phyloP scores from a whole-genome alignment of 306 rosid species.

The Macrotyloma uniflorum region DNA sequence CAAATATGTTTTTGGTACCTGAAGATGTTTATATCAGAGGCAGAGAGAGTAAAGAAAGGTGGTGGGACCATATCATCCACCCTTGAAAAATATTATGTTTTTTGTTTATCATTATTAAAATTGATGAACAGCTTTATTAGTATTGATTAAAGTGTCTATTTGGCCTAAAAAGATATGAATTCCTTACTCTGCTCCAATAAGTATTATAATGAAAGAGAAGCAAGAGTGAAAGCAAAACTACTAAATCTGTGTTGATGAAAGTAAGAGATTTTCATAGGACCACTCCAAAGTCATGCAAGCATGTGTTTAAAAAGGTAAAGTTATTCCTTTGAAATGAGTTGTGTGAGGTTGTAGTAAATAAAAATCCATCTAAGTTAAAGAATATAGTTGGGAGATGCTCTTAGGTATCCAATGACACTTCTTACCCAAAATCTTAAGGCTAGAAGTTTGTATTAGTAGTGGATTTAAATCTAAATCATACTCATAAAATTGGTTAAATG shows the following conservation, averaged over 20 bases:
- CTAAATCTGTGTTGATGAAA: conserved; percentile 1
- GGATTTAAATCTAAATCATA: no score
- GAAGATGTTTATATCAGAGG: neutral
- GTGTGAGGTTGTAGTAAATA: neutral
- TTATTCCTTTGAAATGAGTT: neutral
- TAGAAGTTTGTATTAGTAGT: no score
- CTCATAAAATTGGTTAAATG: no score
- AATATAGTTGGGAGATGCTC: no score
- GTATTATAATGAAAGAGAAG: neutral
- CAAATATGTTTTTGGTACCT: neutral
- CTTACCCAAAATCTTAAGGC: no score
- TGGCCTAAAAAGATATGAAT: neutral
- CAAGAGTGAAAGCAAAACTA: neutral
- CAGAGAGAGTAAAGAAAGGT: neutral
- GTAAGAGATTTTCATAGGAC: conserved; percentile 9
- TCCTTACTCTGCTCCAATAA: neutral
- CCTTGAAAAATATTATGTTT: neutral
- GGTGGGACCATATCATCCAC: neutral
- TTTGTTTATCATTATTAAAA: neutral
- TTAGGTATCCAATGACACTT: no score
- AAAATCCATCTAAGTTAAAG: neutral
- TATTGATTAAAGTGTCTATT: neutral
- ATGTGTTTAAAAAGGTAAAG: neutral
- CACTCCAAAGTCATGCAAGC: conserved; percentile 13
- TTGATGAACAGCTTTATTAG: neutral